These are phyloP conservation scores for Exserohilum rostratum DNA, from an alignment of 2,329 filamentous ascomycete species.

Conservation along the genomic window DNA sequence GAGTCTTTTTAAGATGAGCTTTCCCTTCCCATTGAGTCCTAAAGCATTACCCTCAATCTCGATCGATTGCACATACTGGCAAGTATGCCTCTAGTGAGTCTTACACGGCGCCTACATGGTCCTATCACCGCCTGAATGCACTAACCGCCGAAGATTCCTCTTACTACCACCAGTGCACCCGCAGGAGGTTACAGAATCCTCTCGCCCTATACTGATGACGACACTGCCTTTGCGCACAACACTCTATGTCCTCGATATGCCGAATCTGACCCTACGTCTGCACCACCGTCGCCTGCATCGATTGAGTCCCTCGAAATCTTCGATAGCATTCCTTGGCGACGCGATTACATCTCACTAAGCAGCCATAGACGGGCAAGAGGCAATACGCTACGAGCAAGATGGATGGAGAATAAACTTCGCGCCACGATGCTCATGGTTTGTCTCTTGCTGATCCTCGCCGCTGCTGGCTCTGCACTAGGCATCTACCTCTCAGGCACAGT, in stretches of 20 bases:
- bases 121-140: constrained; percentile 21
- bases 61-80: constrained; percentile 7
- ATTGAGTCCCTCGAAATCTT: constrained; percentile 45
- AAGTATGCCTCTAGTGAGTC: constrained; percentile 38
- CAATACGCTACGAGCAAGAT: constrained; percentile 17
- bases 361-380: background rate
- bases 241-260: constrained; percentile 42
- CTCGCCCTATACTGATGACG: constrained; percentile 38
- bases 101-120: constrained; percentile 19
- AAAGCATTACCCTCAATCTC: constrained; percentile 1
- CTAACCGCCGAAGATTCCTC: constrained; percentile 30
- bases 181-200: constrained; percentile 32
- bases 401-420: constrained; percentile 27
- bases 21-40: constrained; percentile 14
- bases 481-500: constrained; percentile 27
- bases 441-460: constrained; percentile 27
- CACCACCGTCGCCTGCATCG: constrained; percentile 44
- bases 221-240: constrained; percentile 28
- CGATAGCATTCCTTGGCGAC: constrained; percentile 41
- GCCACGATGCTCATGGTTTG: constrained; percentile 24
- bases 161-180: constrained; percentile 22
- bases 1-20: constrained; percentile 19
- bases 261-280: constrained; percentile 37
- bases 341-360: constrained; percentile 30
- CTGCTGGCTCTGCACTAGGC: constrained; percentile 26